Evolutionary conservation across 2,329 filamentous ascomycete species (phyloP), one percentile per base, ranked within the genome.

Genomic region (Fusarium sp.): DNA sequence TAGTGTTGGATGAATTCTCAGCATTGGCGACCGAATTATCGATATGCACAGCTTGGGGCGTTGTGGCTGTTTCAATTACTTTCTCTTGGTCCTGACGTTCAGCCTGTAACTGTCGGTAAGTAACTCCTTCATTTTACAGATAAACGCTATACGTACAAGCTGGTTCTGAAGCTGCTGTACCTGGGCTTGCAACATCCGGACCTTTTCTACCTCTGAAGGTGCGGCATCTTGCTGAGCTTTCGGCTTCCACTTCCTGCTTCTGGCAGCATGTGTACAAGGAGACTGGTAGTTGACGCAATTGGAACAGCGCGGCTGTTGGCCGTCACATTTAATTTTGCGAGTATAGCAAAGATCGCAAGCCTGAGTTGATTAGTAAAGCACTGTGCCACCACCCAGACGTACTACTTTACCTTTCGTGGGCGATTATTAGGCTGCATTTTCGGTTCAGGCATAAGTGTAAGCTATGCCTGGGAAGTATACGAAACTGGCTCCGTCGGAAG

Each of bases 261-360:
- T 45, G 10, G 4, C 58, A 1, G 20, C 33, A 4, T 61, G 58
- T 1, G 58, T 62, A 11, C 58, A 61, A 0, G 18, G 16, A 0
- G 33, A 40, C 2, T 61, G 61, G 20, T 62, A 62, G 4, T 44
- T 61, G 3, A 62, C 10, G 11, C 58, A 62, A 7, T 62, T 62
- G 3, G 58, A 62, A 4, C 56, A 62, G 12, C 40, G 57, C 1
- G 58, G 56, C 3, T 61, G 45, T 2, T 53, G 28, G 18, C 58
- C 58, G 12, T 62, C 58, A 1, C 58, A 62, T 8, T 62, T 62
- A 8, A 62, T 62, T 11, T 61, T 62, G 26, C 58, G 45, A 8
- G 58, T 61, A 20, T 62, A 61, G 13, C 56, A 62, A 30, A 62
- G 28, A 13, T 62, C 58, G 10, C 56, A 62, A 5, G 58, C 56